phyloP scores from a whole-genome alignment of 176 grass and related monocot species.

The Alloteropsis semialata region DNA sequence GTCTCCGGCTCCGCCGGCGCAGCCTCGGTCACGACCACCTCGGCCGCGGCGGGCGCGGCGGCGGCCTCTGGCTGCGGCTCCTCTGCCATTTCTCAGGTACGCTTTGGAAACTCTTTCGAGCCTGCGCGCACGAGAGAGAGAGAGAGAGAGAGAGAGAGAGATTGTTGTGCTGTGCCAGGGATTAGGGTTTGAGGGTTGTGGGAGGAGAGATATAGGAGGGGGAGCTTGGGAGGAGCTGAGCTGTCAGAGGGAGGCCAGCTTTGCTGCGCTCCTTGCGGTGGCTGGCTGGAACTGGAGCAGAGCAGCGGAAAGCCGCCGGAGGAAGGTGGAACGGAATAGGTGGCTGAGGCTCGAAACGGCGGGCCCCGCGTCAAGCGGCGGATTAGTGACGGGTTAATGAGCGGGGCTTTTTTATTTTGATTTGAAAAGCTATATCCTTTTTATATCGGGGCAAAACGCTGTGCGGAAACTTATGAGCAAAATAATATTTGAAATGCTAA shows the following conservation, averaged over 20 bases:
- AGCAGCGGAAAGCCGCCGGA: neutral
- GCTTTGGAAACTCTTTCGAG: neutral
- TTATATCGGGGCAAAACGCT: neutral
- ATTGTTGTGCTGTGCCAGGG: neutral
- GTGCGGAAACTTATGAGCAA: neutral
- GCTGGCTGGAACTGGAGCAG: constrained; percentile 2
- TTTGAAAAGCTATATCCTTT: neutral
- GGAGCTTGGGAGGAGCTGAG: constrained; percentile 43
- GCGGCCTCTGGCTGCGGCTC: constrained; percentile 53
- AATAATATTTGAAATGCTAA: neutral
- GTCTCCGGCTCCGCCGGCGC: constrained; percentile 14
- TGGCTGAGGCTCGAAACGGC: too few species aligned
- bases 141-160: neutral
- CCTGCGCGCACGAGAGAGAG: neutral
- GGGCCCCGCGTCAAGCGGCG: neutral
- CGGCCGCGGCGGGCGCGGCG: constrained; percentile 11
- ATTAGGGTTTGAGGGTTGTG: constrained; percentile 38
- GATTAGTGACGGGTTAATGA: constrained; percentile 6
- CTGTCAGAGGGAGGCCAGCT: constrained; percentile 61
- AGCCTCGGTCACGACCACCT: constrained; percentile 48
- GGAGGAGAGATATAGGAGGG: constrained; percentile 38
- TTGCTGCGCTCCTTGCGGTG: constrained; percentile 32
- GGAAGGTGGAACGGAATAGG: constrained; percentile 2
- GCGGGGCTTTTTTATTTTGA: neutral
- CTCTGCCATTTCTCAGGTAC: constrained; percentile 55